Evolutionary conservation across 495 filamentous ascomycete species (phyloP), one percentile per base, ranked within the genome.

Genomic region (Tuber umbilicatum): DNA sequence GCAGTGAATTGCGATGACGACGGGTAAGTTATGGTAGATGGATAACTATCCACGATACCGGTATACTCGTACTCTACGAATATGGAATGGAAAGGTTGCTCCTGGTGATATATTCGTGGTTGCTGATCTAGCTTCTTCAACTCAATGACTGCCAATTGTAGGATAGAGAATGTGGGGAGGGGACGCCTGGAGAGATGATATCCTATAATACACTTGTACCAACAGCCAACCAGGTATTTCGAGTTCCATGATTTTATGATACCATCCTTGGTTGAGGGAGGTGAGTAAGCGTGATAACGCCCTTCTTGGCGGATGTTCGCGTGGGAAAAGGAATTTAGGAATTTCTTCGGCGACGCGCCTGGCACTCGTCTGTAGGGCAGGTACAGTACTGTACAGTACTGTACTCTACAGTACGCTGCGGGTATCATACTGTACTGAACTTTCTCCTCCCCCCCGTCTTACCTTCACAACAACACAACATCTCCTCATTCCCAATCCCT

Each of bases 281-380:
- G 68, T 78, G 76, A 76, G 45, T 78, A 77, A 78, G 72, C 72
- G 41, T 70, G 70, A 71, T 69, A 42, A 21, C 70, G n/a, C 70
- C 41, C 35, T 73, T 39, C 68, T 77, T 77, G 75, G 75, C 73
- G 35, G 42, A n/a, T 16, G n/a, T 74, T 78, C 77, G 77, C 77
- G 77, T 79, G 77, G 77, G 69, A 78, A 77, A 78, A 17, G 55
- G 27, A 64, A 64, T 35, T 64, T 16, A 17, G 55, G 55, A 64
- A 64, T 64, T 74, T 74, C 75, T 72, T 74, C 41, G 70, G 76
- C 69, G 77, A 79, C 77, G 77, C 77, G 77, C 77, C 74, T 72
- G 75, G 55, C 27, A 31, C 55, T 35, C 19, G 43, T 71, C 50
- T 37, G 27, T n/a, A 31, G 55, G 60, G 73, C 35, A 76, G 27